Conservation (phyloP, 2,329 filamentous ascomycete species). For the Mycocentrospora acerina region DNA sequence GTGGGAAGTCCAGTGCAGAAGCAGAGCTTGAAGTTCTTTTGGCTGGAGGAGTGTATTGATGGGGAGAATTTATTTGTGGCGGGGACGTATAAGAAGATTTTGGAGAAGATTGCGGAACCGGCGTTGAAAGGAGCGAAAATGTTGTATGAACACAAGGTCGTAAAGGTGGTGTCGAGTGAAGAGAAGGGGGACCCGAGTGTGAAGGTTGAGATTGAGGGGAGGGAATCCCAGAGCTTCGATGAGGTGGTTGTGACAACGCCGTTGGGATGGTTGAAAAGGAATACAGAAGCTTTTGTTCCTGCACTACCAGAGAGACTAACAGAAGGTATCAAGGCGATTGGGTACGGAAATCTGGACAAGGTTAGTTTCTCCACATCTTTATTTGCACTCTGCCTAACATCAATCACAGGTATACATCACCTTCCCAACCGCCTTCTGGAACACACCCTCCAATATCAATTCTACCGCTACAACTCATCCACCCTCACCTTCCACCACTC, state of each 20-base stretch:
- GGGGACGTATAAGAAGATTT: conserved; percentile 61
- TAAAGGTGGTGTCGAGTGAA: conserved; percentile 39
- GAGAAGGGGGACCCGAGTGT: conserved; percentile 21
- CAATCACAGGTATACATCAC: conserved; percentile 50
- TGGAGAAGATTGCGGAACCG: conserved; percentile 61
- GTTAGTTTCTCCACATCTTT: conserved; percentile 36
- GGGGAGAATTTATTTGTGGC: conserved; percentile 67
- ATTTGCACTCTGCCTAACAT: conserved; percentile 18
- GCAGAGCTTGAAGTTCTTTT: conserved; percentile 75
- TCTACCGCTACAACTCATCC: neutral
- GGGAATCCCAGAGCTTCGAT: conserved; percentile 58
- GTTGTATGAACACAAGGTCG: conserved; percentile 51
- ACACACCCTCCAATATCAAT: conserved; percentile 23
- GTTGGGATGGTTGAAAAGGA: conserved; percentile 56
- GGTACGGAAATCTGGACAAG: conserved; percentile 73
- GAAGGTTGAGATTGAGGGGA: conserved; percentile 50
- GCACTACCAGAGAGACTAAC: conserved; percentile 58
- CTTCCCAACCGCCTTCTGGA: conserved; percentile 78
- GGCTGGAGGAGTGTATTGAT: conserved; percentile 76
- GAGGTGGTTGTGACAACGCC: conserved; percentile 69
- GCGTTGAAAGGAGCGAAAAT: conserved; percentile 59
- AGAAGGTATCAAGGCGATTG: conserved; percentile 63
- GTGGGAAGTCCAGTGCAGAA: conserved; percentile 64
- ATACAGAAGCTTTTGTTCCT: conserved; percentile 58
- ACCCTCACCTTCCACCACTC: conserved; percentile 15